These are phyloP conservation scores for Physcomitrium patens DNA, from an alignment of 225 moss, liverwort and hornwort genomes.

Conservation along the genomic window DNA sequence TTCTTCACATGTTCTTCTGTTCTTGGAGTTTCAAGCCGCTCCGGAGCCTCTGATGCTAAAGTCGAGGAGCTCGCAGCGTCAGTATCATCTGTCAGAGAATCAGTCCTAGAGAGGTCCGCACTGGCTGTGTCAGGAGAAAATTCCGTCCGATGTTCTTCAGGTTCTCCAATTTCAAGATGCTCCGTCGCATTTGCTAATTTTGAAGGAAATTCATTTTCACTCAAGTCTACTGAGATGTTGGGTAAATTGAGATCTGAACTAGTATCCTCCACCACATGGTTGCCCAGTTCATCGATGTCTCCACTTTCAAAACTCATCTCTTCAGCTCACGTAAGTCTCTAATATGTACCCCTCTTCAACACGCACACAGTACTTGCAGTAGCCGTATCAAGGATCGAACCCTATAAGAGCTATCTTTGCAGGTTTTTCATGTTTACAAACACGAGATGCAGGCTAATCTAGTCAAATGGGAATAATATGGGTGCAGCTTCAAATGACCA, in stretches of 20 bases:
- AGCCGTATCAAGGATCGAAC: slow-evolving; percentile 20
- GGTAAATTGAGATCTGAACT: slow-evolving; percentile 3
- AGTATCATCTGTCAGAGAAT: slow-evolving; percentile 14
- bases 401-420: slow-evolving; percentile 5
- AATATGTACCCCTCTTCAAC: background rate
- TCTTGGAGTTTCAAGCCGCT: slow-evolving; percentile 6
- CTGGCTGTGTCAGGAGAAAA: slow-evolving; percentile 7
- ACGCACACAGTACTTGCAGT: slow-evolving; percentile 17
- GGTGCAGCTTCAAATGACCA: background rate
- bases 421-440: slow-evolving; percentile 18
- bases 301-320: slow-evolving; percentile 45
- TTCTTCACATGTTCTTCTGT: slow-evolving; percentile 27
- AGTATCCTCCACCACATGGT: slow-evolving; percentile 19
- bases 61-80: slow-evolving; percentile 15
- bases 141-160: slow-evolving; percentile 15
- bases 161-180: slow-evolving; percentile 21
- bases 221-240: slow-evolving; percentile 1
- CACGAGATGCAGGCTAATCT: slow-evolving; percentile 8
- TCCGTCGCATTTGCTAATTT: slow-evolving; percentile 11
- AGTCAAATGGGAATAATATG: slow-evolving; percentile 6
- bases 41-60: slow-evolving; percentile 2
- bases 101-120: slow-evolving; percentile 14
- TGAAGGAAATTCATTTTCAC: slow-evolving; percentile 18
- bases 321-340: slow-evolving; percentile 27
- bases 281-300: slow-evolving; percentile 20